Evolutionary conservation across 495 filamentous ascomycete species (phyloP), one percentile per base, ranked within the genome.

Genomic region (Glutinoglossum americanum): DNA sequence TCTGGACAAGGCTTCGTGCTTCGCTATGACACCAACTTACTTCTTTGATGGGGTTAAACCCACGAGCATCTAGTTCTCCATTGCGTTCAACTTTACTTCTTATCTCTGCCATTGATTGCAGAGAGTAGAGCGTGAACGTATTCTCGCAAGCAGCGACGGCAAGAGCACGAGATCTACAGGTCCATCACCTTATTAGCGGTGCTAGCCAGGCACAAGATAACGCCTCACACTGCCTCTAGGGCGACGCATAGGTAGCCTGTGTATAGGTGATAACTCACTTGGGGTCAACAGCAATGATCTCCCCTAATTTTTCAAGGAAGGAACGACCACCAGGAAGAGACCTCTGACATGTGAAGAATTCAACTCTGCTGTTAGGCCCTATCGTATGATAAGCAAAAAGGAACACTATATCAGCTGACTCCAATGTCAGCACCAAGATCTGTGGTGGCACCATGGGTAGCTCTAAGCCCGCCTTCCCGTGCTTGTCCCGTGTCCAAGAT

Each of bases 221-320:
- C 15, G 9, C 41, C 41, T 5, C 1, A 23, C 10, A 45, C 17
- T 10, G 13, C 17, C n/a, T 45, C 41, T 10, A 45, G 41, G n/a
- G 10, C n/a, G 19, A 45, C 41, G n/a, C 19, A 21, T 11, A 5
- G 15, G 17, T 23, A 26, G 30, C 4, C 21, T 5, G 33, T n/a
- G 55, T 13, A 17, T 45, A 21, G 25, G 19, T 5, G 32, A 7
- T 27, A 6, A 37, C 53, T 10, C 70, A 77, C 56, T 71, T 74
- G 23, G 89, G 88, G 66, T 96, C 88, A 39, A 94, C 80, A 39
- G 88, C 83, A 54, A 94, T 69, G 65, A 89, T 83, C 58, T 80
- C 81, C 5, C 89, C 89, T 56, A 83, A 79, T 57, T 75, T 72
- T 45, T 78, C 74, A 23, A 76, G 75, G 30, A 74, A 64, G 55